Evolutionary conservation across 139 green algal genomes (phyloP), one percentile per base, ranked within the genome.

Genomic region (Chlamydomonas sp.): DNA sequence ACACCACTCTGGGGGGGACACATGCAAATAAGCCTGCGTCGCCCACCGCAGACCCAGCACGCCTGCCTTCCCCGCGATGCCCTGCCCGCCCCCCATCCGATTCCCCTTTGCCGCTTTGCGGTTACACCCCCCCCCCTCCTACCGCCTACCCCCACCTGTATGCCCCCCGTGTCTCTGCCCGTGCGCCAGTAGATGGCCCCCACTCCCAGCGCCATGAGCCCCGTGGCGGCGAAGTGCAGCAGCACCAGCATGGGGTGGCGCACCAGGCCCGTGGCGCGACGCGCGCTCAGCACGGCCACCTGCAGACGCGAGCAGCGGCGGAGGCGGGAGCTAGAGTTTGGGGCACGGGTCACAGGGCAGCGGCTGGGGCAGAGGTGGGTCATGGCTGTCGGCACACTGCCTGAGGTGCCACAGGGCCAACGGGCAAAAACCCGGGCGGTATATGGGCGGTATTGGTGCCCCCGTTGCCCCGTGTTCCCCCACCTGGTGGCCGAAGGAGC

Each of bases 201-300:
- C 57, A 93, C 77, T 16, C 78, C 83, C 20, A 91, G 31, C 67
- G 91, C 87, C 83, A 94, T 91, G 14, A 93, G 68, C 9, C 84
- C 61, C 7, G 90, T 87, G 64, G 88, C 85, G 5, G 80, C 80
- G 9, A 89, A 90, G 80, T 92, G 92, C 58, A 94, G 72, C 63
- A 31, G 80, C 64, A 96, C 84, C 63, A 96, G 89, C 78, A 95
- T 86, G 58, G 94, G 94, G 88, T 96, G 94, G n/a, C 94, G 85
- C 6, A 89, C 4, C 63, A 93, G 88, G 2, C 83, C 83, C 3
- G 49, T 66, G 62, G 83, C 73, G 83, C 83, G 83, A 8, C 93
- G 72, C 8, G 78, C 63, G 64, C 74, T 89, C 67, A 95, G 87
- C 63, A 90, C 84, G 0, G 85, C 60, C 58, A 92, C 31, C 88